Conservation (phyloP, 208 protist species). For the Acanthamoeba lenticulata region DNA sequence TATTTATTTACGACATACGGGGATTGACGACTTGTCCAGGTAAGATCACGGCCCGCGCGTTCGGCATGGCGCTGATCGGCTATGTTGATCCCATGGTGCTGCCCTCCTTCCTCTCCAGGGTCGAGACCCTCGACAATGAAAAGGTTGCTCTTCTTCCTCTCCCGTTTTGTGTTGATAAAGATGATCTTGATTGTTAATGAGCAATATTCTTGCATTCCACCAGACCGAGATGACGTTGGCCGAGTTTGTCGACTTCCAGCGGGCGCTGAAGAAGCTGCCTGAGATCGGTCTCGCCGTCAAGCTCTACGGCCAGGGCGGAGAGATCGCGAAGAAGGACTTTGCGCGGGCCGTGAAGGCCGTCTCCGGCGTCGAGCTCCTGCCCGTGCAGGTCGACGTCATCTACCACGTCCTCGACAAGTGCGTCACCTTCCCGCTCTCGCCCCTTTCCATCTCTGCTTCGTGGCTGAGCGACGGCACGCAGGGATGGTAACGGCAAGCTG, state of each 20-base stretch:
- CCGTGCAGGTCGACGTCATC: slow-evolving; percentile 23
- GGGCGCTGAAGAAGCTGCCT: not conserved
- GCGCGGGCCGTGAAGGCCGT: not conserved
- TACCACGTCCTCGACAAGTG: slow-evolving; percentile 40
- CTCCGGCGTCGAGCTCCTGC: not conserved
- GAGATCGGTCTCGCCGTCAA: slow-evolving; percentile 54
- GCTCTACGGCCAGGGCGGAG: not conserved
- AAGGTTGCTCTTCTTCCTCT: not conserved
- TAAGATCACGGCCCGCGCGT: not conserved
- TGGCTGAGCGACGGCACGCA: not conserved
- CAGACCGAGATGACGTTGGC: not conserved
- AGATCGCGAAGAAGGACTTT: not conserved
- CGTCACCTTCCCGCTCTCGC: not conserved
- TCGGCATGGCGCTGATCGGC: slow-evolving; percentile 30
- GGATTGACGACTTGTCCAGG: not conserved
- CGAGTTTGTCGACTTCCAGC: slow-evolving; percentile 15
- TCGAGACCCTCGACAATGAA: slow-evolving; percentile 14
- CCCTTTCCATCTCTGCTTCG: too few species aligned
- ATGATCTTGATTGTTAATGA: not conserved
- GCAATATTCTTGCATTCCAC: not conserved
- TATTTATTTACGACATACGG: not conserved
- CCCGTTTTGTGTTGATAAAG: not conserved
- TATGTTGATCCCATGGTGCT: slow-evolving; percentile 15
- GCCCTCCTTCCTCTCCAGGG: not conserved
- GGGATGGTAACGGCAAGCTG: slow-evolving; percentile 31